Evolutionary conservation across 1,139 yeast species (phyloP), one percentile per base, ranked within the genome.

Genomic region (Kodamaea fungicola): DNA sequence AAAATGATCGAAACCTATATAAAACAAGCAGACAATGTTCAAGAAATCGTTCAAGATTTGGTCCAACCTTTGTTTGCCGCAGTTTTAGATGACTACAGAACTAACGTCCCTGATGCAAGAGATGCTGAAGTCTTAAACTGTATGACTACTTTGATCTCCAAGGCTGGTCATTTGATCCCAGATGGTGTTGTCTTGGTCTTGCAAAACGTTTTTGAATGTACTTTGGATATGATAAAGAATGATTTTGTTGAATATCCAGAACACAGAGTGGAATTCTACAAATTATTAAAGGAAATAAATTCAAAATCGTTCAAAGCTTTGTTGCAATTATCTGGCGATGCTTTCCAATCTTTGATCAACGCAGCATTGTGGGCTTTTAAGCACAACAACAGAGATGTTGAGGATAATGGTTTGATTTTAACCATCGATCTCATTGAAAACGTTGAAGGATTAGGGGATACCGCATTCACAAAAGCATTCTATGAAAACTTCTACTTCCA

Each of bases 311-410:
- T 92, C 72, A 76, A 80, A 45, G 96, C 97, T 0, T 73, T 92
- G 51, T 71, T 89, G 46, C 87, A 88, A 62, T 75, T 92, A 47
- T 95, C 97, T 9, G 94, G 95, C 7, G 92, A 82, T 47, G 95
- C 96, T 25, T 90, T 92, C 75, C 89, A 85, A 59, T 77, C 90
- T 41, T 83, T 92, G 42, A 81, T 94, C 47, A 92, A 88, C 62
- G 95, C 97, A 1, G 90, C 96, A 34, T 72, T 94, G 55, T 92
- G 98, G 98, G 97, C 97, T 0, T 87, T 94, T 61, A 92, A 92
- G 64, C 98, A 92, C 61, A 94, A 90, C 54, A 88, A 90, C 62
- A 78, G 97, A 61, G 97, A 89, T 43, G 97, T 92, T 39, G 97
- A 92, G 62, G 90, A 85, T 44, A 83, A 83, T 39, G 97, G 97